A percentile compares a stretch with the other conserved stretches of the same genome.
Evolutionary conservation across 495 filamentous ascomycete species (phyloP).

Genomic region (Aspergillus campestris): DNA sequence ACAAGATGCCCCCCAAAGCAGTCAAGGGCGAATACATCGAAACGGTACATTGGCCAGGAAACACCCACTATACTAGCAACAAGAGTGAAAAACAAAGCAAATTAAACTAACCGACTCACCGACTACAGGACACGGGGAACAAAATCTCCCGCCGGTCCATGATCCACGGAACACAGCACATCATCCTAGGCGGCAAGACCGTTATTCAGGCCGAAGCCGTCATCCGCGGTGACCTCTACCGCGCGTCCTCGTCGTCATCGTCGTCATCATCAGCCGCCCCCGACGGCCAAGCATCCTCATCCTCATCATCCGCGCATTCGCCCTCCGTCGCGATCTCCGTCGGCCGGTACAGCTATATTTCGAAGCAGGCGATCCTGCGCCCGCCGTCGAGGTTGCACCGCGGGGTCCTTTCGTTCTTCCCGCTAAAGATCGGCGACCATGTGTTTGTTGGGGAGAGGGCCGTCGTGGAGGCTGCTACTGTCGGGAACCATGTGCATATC

Average conservation of each 20-base stretch:
- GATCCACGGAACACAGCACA: constrained; percentile 91
- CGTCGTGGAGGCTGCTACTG: constrained; percentile 67
- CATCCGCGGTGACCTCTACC: constrained; percentile 83
- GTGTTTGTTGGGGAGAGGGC: constrained; percentile 72
- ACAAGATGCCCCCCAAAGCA: constrained; percentile 63
- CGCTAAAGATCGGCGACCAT: constrained; percentile 86
- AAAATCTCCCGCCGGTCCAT: constrained; percentile 88
- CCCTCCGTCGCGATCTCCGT: constrained; percentile 61
- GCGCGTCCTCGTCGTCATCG: constrained; percentile 28
- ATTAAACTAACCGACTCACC: not conserved
- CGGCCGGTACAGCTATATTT: constrained; percentile 81
- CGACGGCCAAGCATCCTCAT: constrained; percentile 7
- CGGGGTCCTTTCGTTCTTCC: constrained; percentile 56
- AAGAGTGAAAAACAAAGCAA: not conserved
- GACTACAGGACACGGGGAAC: constrained; percentile 81
- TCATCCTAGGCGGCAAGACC: constrained; percentile 92
- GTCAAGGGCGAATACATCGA: constrained; percentile 90
- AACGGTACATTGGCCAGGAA: constrained; percentile 51
- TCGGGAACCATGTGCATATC: constrained; percentile 78
- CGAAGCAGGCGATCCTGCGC: constrained; percentile 59
- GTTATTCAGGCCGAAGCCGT: constrained; percentile 87
- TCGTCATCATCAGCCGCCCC: constrained; percentile 14
- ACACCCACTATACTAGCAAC: no score
- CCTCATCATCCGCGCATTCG: constrained; percentile 13
- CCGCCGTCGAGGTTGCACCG: constrained; percentile 67